Evolutionary conservation across 164 flowering plant species (phyloP).

Genomic region (Umbilicus rupestris): DNA sequence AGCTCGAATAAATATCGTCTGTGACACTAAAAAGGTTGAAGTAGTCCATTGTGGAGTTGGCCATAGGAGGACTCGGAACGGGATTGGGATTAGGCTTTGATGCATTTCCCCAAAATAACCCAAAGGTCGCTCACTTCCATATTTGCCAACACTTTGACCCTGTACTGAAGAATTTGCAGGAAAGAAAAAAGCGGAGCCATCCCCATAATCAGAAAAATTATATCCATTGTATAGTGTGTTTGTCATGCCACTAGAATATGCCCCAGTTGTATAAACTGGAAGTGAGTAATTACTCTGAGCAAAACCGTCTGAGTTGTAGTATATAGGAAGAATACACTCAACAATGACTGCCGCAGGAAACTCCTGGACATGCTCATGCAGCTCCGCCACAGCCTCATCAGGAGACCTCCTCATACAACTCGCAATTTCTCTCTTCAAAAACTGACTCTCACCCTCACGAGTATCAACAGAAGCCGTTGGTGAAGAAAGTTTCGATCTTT

Average conservation of each 20-base stretch:
- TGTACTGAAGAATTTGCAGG: neutral
- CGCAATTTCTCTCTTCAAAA: neutral
- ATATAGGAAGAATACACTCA: neutral
- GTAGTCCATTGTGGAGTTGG: conserved; percentile 1
- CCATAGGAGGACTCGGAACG: neutral
- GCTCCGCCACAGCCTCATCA: neutral
- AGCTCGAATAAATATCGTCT: neutral
- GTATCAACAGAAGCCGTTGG: neutral
- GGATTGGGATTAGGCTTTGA: neutral
- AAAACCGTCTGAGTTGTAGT: too few relatives aligned
- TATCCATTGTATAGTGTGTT: neutral
- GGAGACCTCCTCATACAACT: neutral
- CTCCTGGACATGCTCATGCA: neutral
- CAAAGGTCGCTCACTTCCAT: neutral
- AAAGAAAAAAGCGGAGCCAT: neutral
- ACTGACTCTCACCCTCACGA: neutral
- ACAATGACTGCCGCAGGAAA: too few relatives aligned
- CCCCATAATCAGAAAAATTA: neutral
- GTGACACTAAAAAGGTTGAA: neutral
- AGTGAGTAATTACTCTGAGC: neutral
- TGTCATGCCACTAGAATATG: neutral
- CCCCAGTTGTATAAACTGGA: neutral
- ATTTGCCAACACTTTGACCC: neutral
- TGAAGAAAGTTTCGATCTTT: neutral
- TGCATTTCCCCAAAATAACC: neutral